Evolutionary conservation across 306 rosid genomes (phyloP), one percentile per base, ranked within the genome.

Genomic region (Cicer cuneatum): DNA sequence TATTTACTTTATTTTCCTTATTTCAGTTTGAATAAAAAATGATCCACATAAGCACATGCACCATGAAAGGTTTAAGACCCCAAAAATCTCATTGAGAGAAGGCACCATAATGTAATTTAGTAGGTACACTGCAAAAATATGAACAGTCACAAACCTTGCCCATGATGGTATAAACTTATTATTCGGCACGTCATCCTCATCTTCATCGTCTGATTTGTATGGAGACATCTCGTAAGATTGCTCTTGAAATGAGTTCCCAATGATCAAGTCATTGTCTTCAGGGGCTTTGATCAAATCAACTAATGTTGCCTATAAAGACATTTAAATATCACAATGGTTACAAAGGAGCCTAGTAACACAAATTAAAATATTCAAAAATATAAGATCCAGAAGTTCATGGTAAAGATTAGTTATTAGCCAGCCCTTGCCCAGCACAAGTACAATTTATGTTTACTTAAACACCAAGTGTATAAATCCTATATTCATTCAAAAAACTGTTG

Each of bases 161-260:
- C 98, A 92, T 46, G 90, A 80, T 74, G 98, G 98, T 48, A 92
- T 79, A 69, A 85, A 85, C 80, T 95, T 95, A 16, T 37, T 77
- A 58, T 83, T 86, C 62, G 81, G 86, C 21, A 38, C 7, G 69
- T 59, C 85, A 52, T 89, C 90, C 47, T 78, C 96, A 8, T 90
- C 92, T 38, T 90, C 99, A 67, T 95, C 98, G 77, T 95, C 99
- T 53, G 98, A 92, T 82, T 86, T 95, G 76, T 89, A 95, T 7
- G 99, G 99, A 78, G 97, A 92, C 54, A 95, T 90, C 12, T 92
- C 96, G 56, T 95, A 95, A 37, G 96, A 88, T 77, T 77, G 87
- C 78, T 90, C 93, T 72, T 75, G 75, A 80, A 63, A 54, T 37
- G 83, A 66, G 61, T 81, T 73, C 48, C 58, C 54, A 24, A 60